Conservation (phyloP, 2,329 filamentous ascomycete genomes). For the Exophiala sp. region DNA sequence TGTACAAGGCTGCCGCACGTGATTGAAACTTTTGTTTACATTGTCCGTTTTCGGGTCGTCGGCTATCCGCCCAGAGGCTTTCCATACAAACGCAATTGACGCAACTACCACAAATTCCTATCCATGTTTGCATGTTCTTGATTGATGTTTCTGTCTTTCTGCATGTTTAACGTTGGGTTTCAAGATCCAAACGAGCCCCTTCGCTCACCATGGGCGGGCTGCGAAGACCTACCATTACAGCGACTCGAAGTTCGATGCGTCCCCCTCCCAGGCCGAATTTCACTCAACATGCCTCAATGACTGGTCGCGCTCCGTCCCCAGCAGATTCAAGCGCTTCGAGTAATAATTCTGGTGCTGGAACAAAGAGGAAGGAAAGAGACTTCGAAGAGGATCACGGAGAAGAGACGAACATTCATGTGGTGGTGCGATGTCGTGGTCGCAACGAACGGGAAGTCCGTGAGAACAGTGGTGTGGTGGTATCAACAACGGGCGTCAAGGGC, state of each 20-base stretch:
- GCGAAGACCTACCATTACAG: slow-evolving; percentile 47
- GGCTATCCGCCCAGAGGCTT: too few species aligned
- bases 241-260: slow-evolving; percentile 49
- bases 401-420: slow-evolving; percentile 96
- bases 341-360: slow-evolving; percentile 51
- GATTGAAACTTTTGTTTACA: too few species aligned
- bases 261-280: slow-evolving; percentile 46
- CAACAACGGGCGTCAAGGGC: slow-evolving; percentile 82
- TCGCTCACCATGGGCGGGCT: slow-evolving; percentile 52
- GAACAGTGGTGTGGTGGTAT: slow-evolving; percentile 90
- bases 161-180: too few species aligned
- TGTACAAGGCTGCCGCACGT: too few species aligned
- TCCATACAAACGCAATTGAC: too few species aligned
- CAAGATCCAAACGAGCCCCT: too few species aligned
- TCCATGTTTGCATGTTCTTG: too few species aligned
- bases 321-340: slow-evolving; percentile 65
- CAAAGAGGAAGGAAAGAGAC: slow-evolving; percentile 84
- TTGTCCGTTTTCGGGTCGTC: too few species aligned
- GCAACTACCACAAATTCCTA: too few species aligned
- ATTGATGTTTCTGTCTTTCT: too few species aligned
- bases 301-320: slow-evolving; percentile 62
- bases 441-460: slow-evolving; percentile 90
- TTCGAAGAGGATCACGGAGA: slow-evolving; percentile 68
- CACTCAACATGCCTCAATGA: slow-evolving; percentile 46
- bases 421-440: slow-evolving; percentile 88